Percentiles rank a stretch among this genome's conserved stretches.
phyloP scores from a whole-genome alignment of 1,139 yeast genomes.

The Pichia sp. region DNA sequence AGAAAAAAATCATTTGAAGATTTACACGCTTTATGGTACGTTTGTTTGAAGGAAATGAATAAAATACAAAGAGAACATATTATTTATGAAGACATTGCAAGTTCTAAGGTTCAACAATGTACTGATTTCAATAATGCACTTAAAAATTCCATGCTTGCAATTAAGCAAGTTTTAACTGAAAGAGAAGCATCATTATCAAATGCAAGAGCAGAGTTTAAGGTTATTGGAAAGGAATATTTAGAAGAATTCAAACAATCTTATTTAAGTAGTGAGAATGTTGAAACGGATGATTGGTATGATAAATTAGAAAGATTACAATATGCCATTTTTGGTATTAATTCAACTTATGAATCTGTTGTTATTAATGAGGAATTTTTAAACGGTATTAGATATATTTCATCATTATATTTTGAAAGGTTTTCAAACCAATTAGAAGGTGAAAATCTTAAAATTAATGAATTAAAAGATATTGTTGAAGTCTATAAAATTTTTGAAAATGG shows the following conservation, averaged over 20 bases:
- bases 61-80: slow-evolving; percentile 64
- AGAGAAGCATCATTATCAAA: slow-evolving; percentile 68
- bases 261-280: slow-evolving; percentile 48
- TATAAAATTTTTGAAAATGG: slow-evolving; percentile 31
- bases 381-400: slow-evolving; percentile 64
- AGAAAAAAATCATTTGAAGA: slow-evolving; percentile 90
- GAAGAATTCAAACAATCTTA: slow-evolving; percentile 54
- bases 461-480: slow-evolving; percentile 30
- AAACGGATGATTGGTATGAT: slow-evolving; percentile 56
- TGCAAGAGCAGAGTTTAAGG: slow-evolving; percentile 44
- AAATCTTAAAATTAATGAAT: slow-evolving; percentile 20
- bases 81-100: slow-evolving; percentile 30
- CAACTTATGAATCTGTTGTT: slow-evolving; percentile 39
- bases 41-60: slow-evolving; percentile 78
- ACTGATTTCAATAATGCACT: slow-evolving; percentile 36
- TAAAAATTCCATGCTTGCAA: slow-evolving; percentile 60
- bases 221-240: slow-evolving; percentile 43
- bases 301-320: slow-evolving; percentile 71
- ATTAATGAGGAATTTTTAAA: slow-evolving; percentile 46
- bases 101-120: slow-evolving; percentile 19
- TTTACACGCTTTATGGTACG: slow-evolving; percentile 85
- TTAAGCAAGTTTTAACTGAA: slow-evolving; percentile 83
- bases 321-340: slow-evolving; percentile 67
- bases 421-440: slow-evolving; percentile 13
- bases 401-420: slow-evolving; percentile 53